Evolutionary conservation across 2,329 filamentous ascomycete genomes (phyloP), one percentile per base, ranked within the genome.

Genomic region (Akanthomyces uredinophilus): DNA sequence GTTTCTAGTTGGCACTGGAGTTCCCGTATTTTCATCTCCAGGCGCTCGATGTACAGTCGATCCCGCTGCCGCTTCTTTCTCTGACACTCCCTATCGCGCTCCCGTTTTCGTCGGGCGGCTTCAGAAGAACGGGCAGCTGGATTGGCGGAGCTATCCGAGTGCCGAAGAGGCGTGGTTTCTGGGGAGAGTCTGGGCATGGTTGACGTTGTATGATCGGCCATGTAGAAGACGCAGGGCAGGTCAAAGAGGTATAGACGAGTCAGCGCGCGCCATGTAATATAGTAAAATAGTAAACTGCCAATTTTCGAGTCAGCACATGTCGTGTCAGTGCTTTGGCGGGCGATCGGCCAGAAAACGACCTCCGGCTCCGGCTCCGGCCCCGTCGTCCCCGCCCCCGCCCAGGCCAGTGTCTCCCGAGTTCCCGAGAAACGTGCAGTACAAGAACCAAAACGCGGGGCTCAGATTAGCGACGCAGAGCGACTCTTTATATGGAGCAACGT

Each of bases 71-170:
- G 51, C 51, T 54, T 54, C 51, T 29, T 35, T 13, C 51, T 35
- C 6, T 54, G 51, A 16, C 51, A 54, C 5, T 54, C 51, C 32
- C 51, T 54, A 18, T 54, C 51, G 51, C 51, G 51, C 32, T 54
- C 51, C 10, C 51, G 51, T 35, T 54, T 54, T 35, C 51, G 51
- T 41, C 22, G 41, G 20, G 32, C 51, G 14, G 51, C 51, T 14
- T 54, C 51, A 20, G 32, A n/a, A 22, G 51, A 54, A 13, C 29
- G 13, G 16, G 29, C 22, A 5, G 5, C 7, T 54, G 51, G 18
- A 18, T 66, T 2, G n/a, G 20, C 20, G 44, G 44, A 11, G 20
- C n/a, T 24, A 14, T 24, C n/a, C 20, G 10, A 11, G 1, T 8
- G 20, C n/a, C 20, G 20, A 47, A 14, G 44, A 24, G n/a, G 5